Conservation (phyloP, 1,139 yeast genomes). For the Candida anutae region DNA sequence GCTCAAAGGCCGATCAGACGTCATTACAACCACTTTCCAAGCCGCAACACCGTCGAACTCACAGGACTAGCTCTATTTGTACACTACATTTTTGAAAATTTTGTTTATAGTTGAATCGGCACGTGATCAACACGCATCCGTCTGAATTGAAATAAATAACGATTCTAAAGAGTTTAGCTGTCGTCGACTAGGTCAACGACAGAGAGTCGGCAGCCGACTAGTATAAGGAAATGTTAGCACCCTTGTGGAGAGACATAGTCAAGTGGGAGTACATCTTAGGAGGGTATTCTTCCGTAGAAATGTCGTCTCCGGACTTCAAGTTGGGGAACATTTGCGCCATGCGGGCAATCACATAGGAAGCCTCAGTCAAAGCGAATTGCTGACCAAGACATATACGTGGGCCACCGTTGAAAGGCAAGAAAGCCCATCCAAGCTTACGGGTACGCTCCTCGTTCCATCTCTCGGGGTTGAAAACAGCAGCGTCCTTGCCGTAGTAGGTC, state of each 20-base stretch:
- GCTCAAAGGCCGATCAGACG: constrained; percentile 7
- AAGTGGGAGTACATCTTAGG: constrained; percentile 25
- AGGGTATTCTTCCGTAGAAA: constrained; percentile 17
- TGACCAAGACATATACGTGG: constrained; percentile 56
- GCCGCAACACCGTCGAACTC: too few species aligned
- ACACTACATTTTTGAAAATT: too few species aligned
- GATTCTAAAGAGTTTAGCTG: too few species aligned
- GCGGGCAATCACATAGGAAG: constrained; percentile 38
- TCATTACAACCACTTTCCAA: too few species aligned
- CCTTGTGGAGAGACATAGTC: constrained; percentile 15
- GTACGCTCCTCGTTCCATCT: constrained; percentile 38
- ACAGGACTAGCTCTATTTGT: too few species aligned
- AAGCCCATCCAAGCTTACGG: constrained; percentile 41
- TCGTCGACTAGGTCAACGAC: too few species aligned
- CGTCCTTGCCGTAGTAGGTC: constrained; percentile 41
- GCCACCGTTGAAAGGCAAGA: constrained; percentile 52
- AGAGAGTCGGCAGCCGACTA: too few species aligned
- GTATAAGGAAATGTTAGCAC: constrained; percentile 7
- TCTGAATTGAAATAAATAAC: too few species aligned
- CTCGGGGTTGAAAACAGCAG: constrained; percentile 41
- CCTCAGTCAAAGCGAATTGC: constrained; percentile 53
- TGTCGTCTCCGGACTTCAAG: not conserved
- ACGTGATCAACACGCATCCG: too few species aligned
- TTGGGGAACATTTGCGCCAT: constrained; percentile 17
- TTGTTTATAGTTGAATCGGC: too few species aligned